Percentiles rank a stretch among this genome's conserved stretches.
phyloP scores from a whole-genome alignment of 768 basidiomycete genomes.

The Amyloporia xantha region DNA sequence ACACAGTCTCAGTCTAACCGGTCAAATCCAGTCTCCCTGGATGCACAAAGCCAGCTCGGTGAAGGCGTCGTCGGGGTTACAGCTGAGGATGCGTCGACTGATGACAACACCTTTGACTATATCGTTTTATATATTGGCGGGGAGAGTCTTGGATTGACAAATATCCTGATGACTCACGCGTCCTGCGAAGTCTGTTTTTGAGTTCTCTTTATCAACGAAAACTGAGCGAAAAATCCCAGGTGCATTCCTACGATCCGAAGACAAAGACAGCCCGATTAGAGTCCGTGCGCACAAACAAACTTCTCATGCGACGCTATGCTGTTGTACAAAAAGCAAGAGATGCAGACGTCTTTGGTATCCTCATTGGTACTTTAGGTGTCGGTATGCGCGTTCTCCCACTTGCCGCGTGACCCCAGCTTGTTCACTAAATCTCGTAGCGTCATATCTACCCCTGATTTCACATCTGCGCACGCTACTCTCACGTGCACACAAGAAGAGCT shows the following conservation, averaged over 20 bases:
- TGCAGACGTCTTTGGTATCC: slow-evolving; percentile 91
- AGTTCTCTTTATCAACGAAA: neutral
- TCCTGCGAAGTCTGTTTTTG: slow-evolving; percentile 43
- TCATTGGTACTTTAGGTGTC: slow-evolving; percentile 91
- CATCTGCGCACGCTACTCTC: slow-evolving; percentile 70
- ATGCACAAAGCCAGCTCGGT: neutral
- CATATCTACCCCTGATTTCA: slow-evolving; percentile 79
- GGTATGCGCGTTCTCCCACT: slow-evolving; percentile 36
- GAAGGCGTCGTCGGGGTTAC: neutral
- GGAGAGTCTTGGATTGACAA: slow-evolving; percentile 75
- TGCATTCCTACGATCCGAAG: slow-evolving; percentile 71
- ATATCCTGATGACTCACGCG: slow-evolving; percentile 80
- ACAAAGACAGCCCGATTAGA: slow-evolving; percentile 43
- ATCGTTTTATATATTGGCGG: slow-evolving; percentile 62
- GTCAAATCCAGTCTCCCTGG: no score
- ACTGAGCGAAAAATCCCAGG: slow-evolving; percentile 43
- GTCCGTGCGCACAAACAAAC: slow-evolving; percentile 64
- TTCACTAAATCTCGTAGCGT: slow-evolving; percentile 39
- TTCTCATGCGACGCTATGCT: slow-evolving; percentile 88
- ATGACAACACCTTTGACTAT: slow-evolving; percentile 19
- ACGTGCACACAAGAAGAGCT: slow-evolving; percentile 75
- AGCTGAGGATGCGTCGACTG: neutral
- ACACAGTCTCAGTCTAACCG: no score
- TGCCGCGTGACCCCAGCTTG: neutral
- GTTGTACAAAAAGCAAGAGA: slow-evolving; percentile 82